Base-by-base conservation (phyloP, 108 stramenopile genomes). In the Mayamaea pseudoterrestris region DNA sequence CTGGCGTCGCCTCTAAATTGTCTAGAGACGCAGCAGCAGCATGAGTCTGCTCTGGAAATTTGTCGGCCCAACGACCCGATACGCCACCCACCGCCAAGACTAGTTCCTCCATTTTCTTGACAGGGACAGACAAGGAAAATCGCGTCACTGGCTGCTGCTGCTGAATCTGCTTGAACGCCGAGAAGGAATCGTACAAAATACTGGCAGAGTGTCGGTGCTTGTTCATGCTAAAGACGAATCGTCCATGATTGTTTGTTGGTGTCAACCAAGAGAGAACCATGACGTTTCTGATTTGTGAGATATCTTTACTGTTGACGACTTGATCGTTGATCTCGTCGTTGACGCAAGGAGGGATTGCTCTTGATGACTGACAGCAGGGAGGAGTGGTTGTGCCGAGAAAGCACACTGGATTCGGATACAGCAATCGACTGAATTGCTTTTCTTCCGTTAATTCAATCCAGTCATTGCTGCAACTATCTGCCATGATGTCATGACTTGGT, bases 251-350 rank as follows among this genome's bases (percentile, higher is more conserved):
- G 30, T 84, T 74, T 21, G 68, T 77, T 4, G 82, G 60, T 37
- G 82, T 79, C n/a, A 84, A 51, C 82, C 82, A 84, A 7, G 78
- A 77, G 9, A 79, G 35, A 11, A 73, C 60, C 77, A 79, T 79
- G 23, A 74, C 82, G 51, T 83, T 83, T 23, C 40, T 27, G 32
- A 16, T 7, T 46, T 21, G 7, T 46, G 26, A n/a, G 16, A 36
- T 29, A 28, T 30, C 26, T 7, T 23, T 20, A n/a, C 21, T 21
- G 26, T 18, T 6, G 29, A 25, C 47, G 27, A 43, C 11, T 16
- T 40, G 11, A 24, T 44, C 12, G 14, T 22, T 22, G 20, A 42
- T 12, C 6, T 25, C 41, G 16, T 54, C 49, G 21, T 40, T 12
- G 6, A 22, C 41, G 39, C 30, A 27, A 17, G 14, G 35, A 26